Evolutionary conservation across 139 green algal genomes (phyloP).

Genomic region (Nannochloris sp.): DNA sequence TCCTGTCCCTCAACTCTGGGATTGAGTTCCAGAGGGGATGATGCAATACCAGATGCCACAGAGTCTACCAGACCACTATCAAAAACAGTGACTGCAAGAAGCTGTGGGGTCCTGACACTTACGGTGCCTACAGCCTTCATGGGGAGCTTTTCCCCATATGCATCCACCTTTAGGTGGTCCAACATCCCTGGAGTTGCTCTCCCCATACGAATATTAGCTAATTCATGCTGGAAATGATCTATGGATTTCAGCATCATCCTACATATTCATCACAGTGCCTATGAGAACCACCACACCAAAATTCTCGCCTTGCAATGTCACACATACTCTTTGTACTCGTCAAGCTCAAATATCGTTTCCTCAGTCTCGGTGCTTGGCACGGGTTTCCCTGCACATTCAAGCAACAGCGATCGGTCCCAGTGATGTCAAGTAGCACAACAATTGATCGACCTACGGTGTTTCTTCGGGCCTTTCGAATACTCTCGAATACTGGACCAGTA

Average conservation of each 20-base stretch:
- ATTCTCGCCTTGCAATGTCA: too few relatives aligned
- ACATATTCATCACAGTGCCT: not conserved
- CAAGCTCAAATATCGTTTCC: too few relatives aligned
- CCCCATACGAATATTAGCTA: conserved; percentile 54
- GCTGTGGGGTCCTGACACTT: conserved; percentile 53
- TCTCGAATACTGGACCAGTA: too few relatives aligned
- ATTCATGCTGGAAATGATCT: conserved; percentile 43
- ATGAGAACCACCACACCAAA: too few relatives aligned
- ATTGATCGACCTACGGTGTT: too few relatives aligned
- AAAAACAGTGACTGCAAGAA: conserved; percentile 60
- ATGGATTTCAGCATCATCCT: conserved; percentile 20
- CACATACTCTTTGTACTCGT: too few relatives aligned
- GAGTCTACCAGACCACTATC: conserved; percentile 36
- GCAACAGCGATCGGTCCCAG: too few relatives aligned
- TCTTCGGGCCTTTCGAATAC: too few relatives aligned
- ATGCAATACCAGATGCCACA: conserved; percentile 49
- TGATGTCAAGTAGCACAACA: too few relatives aligned
- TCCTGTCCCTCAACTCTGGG: conserved; percentile 35
- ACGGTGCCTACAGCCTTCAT: conserved; percentile 52
- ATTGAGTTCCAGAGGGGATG: conserved; percentile 53
- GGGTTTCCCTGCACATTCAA: too few relatives aligned
- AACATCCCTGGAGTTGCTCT: conserved; percentile 65
- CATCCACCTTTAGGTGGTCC: conserved; percentile 52
- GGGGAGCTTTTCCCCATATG: conserved; percentile 45
- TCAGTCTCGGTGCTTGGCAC: too few relatives aligned